These are phyloP conservation scores for Schizothecium vesticola DNA, from an alignment of 495 filamentous ascomycete genomes.

Conservation along the genomic window DNA sequence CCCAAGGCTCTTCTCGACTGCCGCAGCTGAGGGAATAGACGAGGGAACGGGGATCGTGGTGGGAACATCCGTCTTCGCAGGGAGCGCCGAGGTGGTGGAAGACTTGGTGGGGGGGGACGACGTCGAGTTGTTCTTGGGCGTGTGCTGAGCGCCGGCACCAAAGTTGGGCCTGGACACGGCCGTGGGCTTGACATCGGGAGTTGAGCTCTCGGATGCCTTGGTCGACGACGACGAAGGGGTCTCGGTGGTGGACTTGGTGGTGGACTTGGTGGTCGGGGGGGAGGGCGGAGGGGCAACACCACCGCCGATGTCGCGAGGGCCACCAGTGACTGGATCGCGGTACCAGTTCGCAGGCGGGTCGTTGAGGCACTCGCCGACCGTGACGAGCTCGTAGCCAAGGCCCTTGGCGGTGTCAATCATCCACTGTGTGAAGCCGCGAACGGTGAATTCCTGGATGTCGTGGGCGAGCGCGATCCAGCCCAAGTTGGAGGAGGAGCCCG, in stretches of 20 bases:
- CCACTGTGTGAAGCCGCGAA: conserved; percentile 56
- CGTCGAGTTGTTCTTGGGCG: neutral
- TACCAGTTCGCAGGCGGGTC: conserved; percentile 43
- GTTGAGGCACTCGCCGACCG: conserved; percentile 37
- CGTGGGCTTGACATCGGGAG: neutral
- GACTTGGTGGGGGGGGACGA: neutral
- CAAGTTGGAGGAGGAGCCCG: conserved; percentile 29
- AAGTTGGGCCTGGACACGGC: neutral
- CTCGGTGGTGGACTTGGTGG: neutral
- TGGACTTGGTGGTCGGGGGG: neutral
- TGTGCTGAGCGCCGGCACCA: neutral
- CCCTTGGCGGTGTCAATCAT: conserved; percentile 50
- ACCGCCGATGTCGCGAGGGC: neutral
- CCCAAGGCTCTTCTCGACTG: neutral
- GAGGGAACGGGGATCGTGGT: neutral
- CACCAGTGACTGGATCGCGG: conserved; percentile 23
- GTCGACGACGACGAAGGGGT: neutral
- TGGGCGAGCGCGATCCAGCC: conserved; percentile 45
- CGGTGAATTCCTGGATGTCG: conserved; percentile 62
- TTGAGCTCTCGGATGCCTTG: neutral
- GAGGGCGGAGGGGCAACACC: neutral
- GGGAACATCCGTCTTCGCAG: neutral
- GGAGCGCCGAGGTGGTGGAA: neutral
- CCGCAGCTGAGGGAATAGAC: neutral
- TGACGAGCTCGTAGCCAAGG: conserved; percentile 45